Conservation (phyloP, 768 basidiomycete genomes). For the Hericium alpestre region DNA sequence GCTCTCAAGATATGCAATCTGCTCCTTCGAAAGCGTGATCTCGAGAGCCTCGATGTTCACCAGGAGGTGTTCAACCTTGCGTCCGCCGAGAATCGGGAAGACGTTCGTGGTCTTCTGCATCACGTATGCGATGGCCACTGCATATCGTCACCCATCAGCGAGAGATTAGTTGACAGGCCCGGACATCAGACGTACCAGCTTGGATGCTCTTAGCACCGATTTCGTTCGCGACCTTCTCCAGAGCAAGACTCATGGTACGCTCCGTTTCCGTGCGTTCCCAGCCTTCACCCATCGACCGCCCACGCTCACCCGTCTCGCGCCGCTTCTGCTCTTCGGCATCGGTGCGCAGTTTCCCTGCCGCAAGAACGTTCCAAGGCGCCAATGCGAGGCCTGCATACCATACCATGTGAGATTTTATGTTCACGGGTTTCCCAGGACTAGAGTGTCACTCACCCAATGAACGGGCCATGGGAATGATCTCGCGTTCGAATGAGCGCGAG, state of each 20-base stretch:
- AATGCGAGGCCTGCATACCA: conserved; percentile 24
- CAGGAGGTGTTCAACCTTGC: conserved; percentile 39
- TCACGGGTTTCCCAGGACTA: no score
- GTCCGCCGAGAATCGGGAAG: conserved; percentile 23
- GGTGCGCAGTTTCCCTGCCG: conserved; percentile 27
- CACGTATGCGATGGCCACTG: conserved; percentile 43
- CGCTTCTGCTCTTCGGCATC: conserved; percentile 25
- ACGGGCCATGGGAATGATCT: conserved; percentile 28
- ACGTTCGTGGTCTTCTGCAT: conserved; percentile 37
- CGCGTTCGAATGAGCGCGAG: conserved; percentile 28
- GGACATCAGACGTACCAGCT: conserved; percentile 10
- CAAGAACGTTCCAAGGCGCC: conserved; percentile 32
- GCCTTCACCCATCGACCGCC: conserved; percentile 15
- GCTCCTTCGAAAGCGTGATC: conserved; percentile 32
- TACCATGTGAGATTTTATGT: no score
- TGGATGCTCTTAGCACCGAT: conserved; percentile 23
- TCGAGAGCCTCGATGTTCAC: conserved; percentile 41
- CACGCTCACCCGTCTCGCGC: conserved; percentile 21
- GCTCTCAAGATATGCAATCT: conserved; percentile 35
- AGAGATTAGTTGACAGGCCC: neutral
- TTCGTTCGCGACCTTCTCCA: conserved; percentile 23
- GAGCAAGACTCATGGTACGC: neutral
- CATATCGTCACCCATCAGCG: neutral
- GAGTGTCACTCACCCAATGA: conserved; percentile 14
- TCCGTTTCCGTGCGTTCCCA: conserved; percentile 1